Percentiles rank a stretch among this genome's conserved stretches.
Evolutionary conservation across 1,284 basidiomycete genomes (phyloP).

Genomic region (Tilletia indica): DNA sequence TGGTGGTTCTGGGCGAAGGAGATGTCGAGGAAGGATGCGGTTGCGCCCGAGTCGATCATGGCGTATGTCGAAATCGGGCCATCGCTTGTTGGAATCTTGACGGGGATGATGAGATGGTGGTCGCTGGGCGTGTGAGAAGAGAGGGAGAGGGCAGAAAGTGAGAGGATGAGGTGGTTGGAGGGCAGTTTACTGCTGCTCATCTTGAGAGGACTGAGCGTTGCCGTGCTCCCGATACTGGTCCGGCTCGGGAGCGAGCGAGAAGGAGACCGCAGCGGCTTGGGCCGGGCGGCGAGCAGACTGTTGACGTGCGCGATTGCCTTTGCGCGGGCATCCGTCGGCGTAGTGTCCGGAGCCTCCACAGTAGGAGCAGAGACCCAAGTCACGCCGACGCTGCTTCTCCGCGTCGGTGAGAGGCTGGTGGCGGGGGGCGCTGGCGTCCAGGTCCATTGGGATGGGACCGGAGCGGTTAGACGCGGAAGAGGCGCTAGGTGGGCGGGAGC

Average conservation of each 20-base stretch:
- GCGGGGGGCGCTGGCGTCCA: neutral
- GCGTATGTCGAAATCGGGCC: conserved; percentile 3
- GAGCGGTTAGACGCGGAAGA: neutral
- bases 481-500: neutral
- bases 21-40: neutral
- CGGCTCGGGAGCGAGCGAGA: too few relatives aligned
- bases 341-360: neutral
- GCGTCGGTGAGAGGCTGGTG: neutral
- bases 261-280: too few relatives aligned
- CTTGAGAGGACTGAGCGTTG: too few relatives aligned
- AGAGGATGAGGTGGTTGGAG: too few relatives aligned
- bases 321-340: neutral
- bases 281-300: too few relatives aligned
- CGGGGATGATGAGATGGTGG: too few relatives aligned
- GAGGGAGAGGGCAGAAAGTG: too few relatives aligned
- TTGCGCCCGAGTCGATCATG: neutral
- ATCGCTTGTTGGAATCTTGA: neutral
- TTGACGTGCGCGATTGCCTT: too few relatives aligned
- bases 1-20: neutral
- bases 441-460: neutral
- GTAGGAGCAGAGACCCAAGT: neutral
- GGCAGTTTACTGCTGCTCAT: too few relatives aligned
- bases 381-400: neutral
- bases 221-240: too few relatives aligned
- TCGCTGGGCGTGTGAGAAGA: too few relatives aligned